phyloP scores from a whole-genome alignment of 305 asterid species.

The Fraxinus sp. region DNA sequence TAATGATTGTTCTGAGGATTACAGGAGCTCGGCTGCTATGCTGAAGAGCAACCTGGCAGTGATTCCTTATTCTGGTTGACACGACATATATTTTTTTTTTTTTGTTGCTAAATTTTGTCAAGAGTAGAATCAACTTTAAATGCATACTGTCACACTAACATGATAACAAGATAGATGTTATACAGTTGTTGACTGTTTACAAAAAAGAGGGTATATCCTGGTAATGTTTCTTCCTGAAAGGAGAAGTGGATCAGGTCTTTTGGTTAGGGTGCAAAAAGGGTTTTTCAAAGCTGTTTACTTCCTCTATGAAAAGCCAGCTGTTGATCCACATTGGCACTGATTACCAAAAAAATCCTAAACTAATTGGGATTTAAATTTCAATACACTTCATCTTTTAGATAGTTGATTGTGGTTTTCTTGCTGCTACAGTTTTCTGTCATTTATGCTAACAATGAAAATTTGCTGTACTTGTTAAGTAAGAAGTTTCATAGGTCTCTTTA shows the following conservation, averaged over 20 bases:
- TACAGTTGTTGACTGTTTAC: slow-evolving; percentile 4
- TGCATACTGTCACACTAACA: not conserved
- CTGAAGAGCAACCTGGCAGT: not conserved
- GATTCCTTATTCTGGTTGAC: slow-evolving; percentile 9
- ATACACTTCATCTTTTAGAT: not conserved
- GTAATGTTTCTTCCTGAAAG: slow-evolving; percentile 10
- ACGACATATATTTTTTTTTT: not conserved
- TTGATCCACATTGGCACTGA: not conserved
- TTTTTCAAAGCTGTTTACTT: not conserved
- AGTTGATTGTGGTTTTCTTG: slow-evolving; percentile 8
- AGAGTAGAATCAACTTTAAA: not conserved
- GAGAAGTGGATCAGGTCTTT: not conserved
- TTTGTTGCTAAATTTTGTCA: not conserved
- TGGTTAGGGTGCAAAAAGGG: not conserved
- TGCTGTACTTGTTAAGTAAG: not conserved
- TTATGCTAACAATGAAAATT: slow-evolving; percentile 12
- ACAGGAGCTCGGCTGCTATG: not conserved
- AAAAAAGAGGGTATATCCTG: slow-evolving; percentile 8
- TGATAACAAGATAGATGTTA: not conserved
- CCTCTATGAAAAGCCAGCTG: not conserved
- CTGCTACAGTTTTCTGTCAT: not conserved
- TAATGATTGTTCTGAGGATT: not conserved
- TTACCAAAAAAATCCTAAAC: not conserved
- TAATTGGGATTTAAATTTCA: slow-evolving; percentile 11
- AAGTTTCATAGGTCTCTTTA: not conserved